Evolutionary conservation across 2,329 filamentous ascomycete genomes (phyloP).

Genomic region (Hymenoscyphus fructigenus): DNA sequence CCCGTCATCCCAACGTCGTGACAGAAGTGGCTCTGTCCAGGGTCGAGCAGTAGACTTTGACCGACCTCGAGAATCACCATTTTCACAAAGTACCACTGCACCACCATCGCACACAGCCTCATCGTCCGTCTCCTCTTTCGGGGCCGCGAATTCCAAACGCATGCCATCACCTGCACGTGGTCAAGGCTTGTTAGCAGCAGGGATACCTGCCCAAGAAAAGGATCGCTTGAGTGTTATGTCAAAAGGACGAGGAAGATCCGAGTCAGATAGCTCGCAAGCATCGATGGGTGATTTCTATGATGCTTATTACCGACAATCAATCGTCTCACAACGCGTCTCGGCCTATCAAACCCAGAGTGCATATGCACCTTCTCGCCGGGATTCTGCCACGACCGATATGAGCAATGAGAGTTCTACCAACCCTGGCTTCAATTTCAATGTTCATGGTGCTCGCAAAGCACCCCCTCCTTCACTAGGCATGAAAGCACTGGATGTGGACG

Average conservation of each 20-base stretch:
- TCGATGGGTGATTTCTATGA: slow-evolving; percentile 29
- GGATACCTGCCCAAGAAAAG: background rate
- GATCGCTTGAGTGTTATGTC: background rate
- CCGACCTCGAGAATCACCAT: slow-evolving; percentile 22
- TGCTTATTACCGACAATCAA: slow-evolving; percentile 27
- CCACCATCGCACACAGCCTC: slow-evolving; percentile 11
- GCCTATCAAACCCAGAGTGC: slow-evolving; percentile 5
- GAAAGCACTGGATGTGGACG: background rate
- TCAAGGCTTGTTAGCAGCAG: background rate
- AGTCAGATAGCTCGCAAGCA: slow-evolving; percentile 18
- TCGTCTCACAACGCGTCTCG: slow-evolving; percentile 2
- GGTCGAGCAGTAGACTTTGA: slow-evolving; percentile 24
- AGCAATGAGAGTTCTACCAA: background rate
- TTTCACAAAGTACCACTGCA: slow-evolving; percentile 33
- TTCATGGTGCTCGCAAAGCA: background rate
- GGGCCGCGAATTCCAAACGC: slow-evolving; percentile 1
- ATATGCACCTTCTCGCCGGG: background rate
- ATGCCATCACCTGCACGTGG: background rate
- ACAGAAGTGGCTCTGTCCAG: slow-evolving; percentile 24
- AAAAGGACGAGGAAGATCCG: slow-evolving; percentile 9
- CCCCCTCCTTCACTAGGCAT: slow-evolving; percentile 3
- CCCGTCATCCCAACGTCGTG: slow-evolving; percentile 16
- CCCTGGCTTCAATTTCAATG: slow-evolving; percentile 4
- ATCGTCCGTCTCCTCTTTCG: slow-evolving; percentile 14
- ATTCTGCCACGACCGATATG: background rate